Evolutionary conservation across 1,284 basidiomycete genomes (phyloP).

Genomic region (Ceratobasidium sp.): DNA sequence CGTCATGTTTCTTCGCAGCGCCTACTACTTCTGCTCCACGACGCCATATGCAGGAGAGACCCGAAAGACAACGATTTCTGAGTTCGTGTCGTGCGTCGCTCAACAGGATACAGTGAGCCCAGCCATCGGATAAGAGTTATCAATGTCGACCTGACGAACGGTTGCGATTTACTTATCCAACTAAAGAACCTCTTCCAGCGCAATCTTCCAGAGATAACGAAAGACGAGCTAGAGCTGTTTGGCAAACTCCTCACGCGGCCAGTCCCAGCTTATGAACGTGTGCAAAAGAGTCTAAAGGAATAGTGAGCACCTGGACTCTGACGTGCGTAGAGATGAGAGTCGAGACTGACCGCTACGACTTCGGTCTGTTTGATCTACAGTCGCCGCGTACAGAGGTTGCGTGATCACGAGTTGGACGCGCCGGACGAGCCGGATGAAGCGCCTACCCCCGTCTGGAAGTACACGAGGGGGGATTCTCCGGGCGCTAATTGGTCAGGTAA

Average conservation of each 20-base stretch:
- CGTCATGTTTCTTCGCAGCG: not conserved
- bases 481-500: constrained; percentile 35
- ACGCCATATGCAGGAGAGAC: constrained; percentile 36
- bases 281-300: constrained; percentile 38
- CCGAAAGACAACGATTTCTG: constrained; percentile 36
- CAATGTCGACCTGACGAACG: not conserved
- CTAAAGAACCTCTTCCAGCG: constrained; percentile 41
- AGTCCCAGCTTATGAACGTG: constrained; percentile 23
- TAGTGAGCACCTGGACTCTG: constrained; percentile 33
- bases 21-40: not conserved
- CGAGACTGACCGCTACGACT: constrained; percentile 23
- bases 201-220: constrained; percentile 40
- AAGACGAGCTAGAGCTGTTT: constrained; percentile 41
- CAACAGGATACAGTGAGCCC: constrained; percentile 31
- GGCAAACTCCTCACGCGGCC: constrained; percentile 38
- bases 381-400: constrained; percentile 35
- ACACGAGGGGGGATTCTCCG: constrained; percentile 27
- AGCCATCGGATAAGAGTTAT: constrained; percentile 12
- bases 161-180: not conserved
- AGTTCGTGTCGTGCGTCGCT: constrained; percentile 32
- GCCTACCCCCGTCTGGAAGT: constrained; percentile 32
- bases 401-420: constrained; percentile 37
- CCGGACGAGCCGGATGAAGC: constrained; percentile 30
- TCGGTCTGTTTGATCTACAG: constrained; percentile 21
- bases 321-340: constrained; percentile 1